Evolutionary conservation across 192 early-diverging fungal species (phyloP).

Genomic region (Coemansia sp.): DNA sequence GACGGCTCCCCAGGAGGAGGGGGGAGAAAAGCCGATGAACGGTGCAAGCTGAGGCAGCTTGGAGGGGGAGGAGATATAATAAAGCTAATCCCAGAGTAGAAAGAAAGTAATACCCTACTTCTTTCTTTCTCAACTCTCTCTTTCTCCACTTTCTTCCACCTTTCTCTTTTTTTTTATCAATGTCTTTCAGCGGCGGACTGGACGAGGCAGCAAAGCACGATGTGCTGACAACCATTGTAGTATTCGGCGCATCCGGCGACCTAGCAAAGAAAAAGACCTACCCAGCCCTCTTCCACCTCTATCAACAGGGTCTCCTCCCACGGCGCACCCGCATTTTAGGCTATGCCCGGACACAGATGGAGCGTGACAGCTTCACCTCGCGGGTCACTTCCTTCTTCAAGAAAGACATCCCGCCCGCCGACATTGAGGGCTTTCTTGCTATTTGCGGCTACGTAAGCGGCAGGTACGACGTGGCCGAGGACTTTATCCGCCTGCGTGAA

Average conservation of each 20-base stretch:
- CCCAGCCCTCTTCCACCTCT: constrained; percentile 93
- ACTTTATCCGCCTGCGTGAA: constrained; percentile 69
- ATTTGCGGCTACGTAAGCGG: constrained; percentile 80
- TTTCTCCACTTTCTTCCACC: not conserved
- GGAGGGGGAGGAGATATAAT: too few relatives aligned
- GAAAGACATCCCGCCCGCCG: constrained; percentile 4
- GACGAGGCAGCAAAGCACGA: constrained; percentile 50
- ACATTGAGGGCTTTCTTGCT: constrained; percentile 63
- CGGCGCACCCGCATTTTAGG: constrained; percentile 77
- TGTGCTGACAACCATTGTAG: constrained; percentile 58
- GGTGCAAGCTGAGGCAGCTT: not conserved
- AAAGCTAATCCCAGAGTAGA: too few relatives aligned
- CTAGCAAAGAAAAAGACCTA: constrained; percentile 98
- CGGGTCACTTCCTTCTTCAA: constrained; percentile 69
- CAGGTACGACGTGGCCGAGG: constrained; percentile 75
- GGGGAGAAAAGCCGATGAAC: not conserved
- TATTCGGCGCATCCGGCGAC: constrained; percentile 90
- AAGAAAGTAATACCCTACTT: not conserved
- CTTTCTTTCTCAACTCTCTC: constrained; percentile 2
- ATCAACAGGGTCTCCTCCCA: constrained; percentile 79
- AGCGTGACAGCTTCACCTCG: constrained; percentile 63
- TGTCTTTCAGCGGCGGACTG: constrained; percentile 50
- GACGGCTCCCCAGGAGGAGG: not conserved
- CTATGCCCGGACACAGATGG: constrained; percentile 84
- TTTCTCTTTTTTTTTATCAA: not conserved